Evolutionary conservation across 305 asterid species (phyloP).

Genomic region (Fraxinus xanthoxyloides): DNA sequence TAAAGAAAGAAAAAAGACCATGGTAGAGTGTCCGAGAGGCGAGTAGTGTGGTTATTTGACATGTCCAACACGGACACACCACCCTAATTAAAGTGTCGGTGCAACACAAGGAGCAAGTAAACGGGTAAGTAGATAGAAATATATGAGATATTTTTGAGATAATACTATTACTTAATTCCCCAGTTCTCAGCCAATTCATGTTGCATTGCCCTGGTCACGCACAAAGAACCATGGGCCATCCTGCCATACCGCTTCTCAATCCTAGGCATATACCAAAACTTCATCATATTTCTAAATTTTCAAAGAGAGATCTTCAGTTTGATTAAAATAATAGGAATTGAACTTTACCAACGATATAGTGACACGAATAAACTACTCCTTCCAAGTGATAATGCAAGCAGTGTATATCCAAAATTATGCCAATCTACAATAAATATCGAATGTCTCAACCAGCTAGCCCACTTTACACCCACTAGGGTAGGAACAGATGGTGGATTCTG

Average conservation of each 20-base stretch:
- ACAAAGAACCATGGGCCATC: slow-evolving; percentile 87
- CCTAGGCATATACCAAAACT: slow-evolving; percentile 50
- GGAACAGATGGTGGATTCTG: slow-evolving; percentile 99
- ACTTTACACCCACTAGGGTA: slow-evolving; percentile 85
- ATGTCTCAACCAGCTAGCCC: slow-evolving; percentile 79
- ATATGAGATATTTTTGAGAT: slow-evolving; percentile 8
- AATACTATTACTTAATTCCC: slow-evolving; percentile 69
- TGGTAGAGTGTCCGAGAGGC: neutral
- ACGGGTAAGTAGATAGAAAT: slow-evolving; percentile 2
- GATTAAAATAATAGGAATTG: slow-evolving; percentile 2
- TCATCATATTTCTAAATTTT: slow-evolving; percentile 14
- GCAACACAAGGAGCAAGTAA: slow-evolving; percentile 2
- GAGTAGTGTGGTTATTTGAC: neutral
- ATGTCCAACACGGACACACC: neutral
- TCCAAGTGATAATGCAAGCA: slow-evolving; percentile 84
- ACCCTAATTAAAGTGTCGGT: neutral
- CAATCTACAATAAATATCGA: slow-evolving; percentile 81
- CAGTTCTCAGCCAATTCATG: slow-evolving; percentile 90
- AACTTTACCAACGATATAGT: slow-evolving; percentile 68
- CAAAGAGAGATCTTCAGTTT: slow-evolving; percentile 19
- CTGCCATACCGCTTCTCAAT: slow-evolving; percentile 82
- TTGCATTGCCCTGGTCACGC: slow-evolving; percentile 96
- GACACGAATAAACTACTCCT: slow-evolving; percentile 72
- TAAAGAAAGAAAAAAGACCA: no score
- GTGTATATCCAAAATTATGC: slow-evolving; percentile 97